These are phyloP conservation scores for Cyclotella atomus DNA, from an alignment of 108 stramenopile species.

Conservation along the genomic window DNA sequence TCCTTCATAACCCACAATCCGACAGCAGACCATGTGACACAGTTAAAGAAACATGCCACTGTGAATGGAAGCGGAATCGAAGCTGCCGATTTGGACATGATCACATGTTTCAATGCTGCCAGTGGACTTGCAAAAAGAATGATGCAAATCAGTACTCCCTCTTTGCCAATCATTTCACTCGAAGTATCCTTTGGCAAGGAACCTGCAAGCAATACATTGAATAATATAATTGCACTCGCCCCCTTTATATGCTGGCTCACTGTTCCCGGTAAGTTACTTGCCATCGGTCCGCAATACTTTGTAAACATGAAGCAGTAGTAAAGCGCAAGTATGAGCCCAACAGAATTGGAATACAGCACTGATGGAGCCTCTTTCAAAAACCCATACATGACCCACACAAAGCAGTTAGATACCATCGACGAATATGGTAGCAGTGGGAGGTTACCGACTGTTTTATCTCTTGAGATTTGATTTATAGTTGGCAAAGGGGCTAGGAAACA, in stretches of 20 bases:
- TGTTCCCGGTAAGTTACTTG: conserved; percentile 30
- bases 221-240: conserved; percentile 12
- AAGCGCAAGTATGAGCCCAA: conserved; percentile 26
- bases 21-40: conserved; percentile 67
- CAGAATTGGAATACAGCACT: conserved; percentile 21
- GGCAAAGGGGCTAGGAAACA: conserved; percentile 58
- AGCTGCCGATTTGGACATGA: conserved; percentile 71
- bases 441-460: conserved; percentile 59
- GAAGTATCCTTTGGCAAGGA: conserved; percentile 11
- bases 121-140: conserved; percentile 76
- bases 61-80: conserved; percentile 87
- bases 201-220: conserved; percentile 23
- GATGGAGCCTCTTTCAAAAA: conserved; percentile 21
- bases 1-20: conserved; percentile 76
- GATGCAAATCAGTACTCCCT: conserved; percentile 57
- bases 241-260: conserved; percentile 32
- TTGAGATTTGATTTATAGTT: conserved; percentile 62
- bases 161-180: conserved; percentile 42
- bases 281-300: conserved; percentile 15
- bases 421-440: conserved; percentile 73
- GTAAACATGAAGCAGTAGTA: conserved; percentile 34
- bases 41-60: conserved; percentile 72
- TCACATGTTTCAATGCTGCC: conserved; percentile 64
- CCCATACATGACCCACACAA: conserved; percentile 53
- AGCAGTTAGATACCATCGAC: conserved; percentile 42